Evolutionary conservation across 306 rosid genomes (phyloP).

Genomic region (Vigna nakashimae): DNA sequence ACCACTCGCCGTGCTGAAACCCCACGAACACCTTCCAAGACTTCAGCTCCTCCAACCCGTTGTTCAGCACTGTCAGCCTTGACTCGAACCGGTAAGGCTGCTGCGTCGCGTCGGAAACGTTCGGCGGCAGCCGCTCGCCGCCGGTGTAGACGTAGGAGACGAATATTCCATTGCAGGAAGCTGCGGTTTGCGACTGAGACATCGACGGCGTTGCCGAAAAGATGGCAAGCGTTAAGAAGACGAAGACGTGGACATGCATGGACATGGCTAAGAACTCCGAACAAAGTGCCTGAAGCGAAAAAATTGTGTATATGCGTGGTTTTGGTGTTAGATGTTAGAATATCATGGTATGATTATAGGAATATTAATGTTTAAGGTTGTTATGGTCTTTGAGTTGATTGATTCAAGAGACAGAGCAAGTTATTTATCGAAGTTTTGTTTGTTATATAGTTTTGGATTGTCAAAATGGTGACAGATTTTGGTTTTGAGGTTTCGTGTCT

Average conservation of each 20-base stretch:
- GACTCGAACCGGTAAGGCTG: conserved; percentile 82
- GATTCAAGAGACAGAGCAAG: not conserved
- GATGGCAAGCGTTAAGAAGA: not conserved
- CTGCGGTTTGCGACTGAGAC: conserved; percentile 40
- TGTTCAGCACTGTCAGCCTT: conserved; percentile 64
- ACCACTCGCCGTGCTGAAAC: conserved; percentile 66
- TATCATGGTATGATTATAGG: not conserved
- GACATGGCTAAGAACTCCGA: not conserved
- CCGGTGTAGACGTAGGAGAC: conserved; percentile 56
- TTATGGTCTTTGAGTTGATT: conserved; percentile 22
- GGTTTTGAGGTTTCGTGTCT: conserved; percentile 10
- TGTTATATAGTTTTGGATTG: not conserved
- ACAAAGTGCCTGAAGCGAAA: not conserved
- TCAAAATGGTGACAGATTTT: not conserved
- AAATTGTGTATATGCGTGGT: not conserved
- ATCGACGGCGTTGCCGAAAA: not conserved
- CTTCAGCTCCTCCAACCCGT: conserved; percentile 64
- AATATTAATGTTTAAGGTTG: not conserved
- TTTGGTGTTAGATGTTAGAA: not conserved
- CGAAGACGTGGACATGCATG: not conserved
- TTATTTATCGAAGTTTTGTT: not conserved
- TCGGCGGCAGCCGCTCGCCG: conserved; percentile 55
- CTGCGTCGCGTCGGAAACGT: conserved; percentile 30
- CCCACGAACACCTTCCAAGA: conserved; percentile 79
- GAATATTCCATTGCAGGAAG: conserved; percentile 65